Base-by-base conservation (phyloP, 768 basidiomycete species). In the Podaxis sp. region DNA sequence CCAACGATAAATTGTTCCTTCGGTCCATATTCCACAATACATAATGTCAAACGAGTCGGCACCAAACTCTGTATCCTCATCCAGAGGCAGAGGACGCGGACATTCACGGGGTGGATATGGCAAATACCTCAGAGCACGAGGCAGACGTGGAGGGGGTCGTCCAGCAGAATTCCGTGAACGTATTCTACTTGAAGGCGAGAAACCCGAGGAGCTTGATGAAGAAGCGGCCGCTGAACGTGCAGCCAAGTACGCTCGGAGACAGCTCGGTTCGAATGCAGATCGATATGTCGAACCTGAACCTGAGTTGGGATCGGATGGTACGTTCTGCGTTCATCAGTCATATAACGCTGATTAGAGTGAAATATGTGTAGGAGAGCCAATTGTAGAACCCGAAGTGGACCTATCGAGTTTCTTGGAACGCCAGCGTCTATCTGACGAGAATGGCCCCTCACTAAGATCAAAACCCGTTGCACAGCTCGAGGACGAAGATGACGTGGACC, bases 111-210 rank as follows among this genome's bases (percentile, higher is more conserved):
- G 89, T 1, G 88, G 88, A 1, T 73, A 85, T 2, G 89, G 89
- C 0, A 91, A 91, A 72, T 88, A 87, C 67, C 77, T 91, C 18
- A 84, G 89, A 27, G 87, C 90, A 10, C 74, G 86, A 3, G 90
- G 90, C 2, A 74, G 87, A 46, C 65, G 81, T 27, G 80, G 86
- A 0, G 64, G 61, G 9, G 86, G 88, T 1, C 84, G 87, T 38
- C 84, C 85, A 4, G 88, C 89, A 55, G 85, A 83, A 65, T 91
- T 89, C 69, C 68, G 72, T n/a, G 74, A 79, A 66, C 83, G 86
- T 4, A 74, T 89, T 6, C 52, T 86, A 5, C 76, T 90, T 3
- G 87, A 87, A 62, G 86, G 76, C 14, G 90, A 91, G 69, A 69
- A 70, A 14, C 51, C 64, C 0, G 75, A 76, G 2, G 77, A 79